Conservation (phyloP, 805 yeast species). For the Yarrowia alimentaria region DNA sequence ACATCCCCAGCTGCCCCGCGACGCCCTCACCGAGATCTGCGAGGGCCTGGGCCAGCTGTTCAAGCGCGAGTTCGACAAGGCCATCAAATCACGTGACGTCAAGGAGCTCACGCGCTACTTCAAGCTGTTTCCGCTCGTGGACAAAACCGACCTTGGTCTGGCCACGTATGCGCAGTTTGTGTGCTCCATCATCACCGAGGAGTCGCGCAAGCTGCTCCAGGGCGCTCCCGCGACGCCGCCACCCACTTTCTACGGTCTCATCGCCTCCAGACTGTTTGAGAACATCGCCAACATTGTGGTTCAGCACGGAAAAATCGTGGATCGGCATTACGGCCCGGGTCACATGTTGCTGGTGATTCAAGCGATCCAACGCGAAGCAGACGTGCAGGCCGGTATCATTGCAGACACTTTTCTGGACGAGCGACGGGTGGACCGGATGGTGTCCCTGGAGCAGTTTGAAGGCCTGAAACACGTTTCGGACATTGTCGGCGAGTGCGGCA, state of each 20-base stretch:
- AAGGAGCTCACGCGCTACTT: slow-evolving; percentile 73
- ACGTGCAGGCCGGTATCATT: slow-evolving; percentile 86
- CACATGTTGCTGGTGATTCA: slow-evolving; percentile 63
- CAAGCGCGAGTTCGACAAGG: slow-evolving; percentile 60
- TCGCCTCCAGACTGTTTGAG: slow-evolving; percentile 58
- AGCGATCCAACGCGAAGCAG: slow-evolving; percentile 81
- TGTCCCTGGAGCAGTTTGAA: slow-evolving; percentile 29
- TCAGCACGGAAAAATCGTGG: slow-evolving; percentile 81
- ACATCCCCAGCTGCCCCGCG: slow-evolving; percentile 73
- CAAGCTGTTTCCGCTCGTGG: slow-evolving; percentile 82
- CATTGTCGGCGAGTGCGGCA: slow-evolving; percentile 64
- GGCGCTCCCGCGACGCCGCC: slow-evolving; percentile 31
- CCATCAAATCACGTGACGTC: slow-evolving; percentile 65
- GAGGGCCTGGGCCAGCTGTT: slow-evolving; percentile 58
- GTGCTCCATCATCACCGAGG: slow-evolving; percentile 77
- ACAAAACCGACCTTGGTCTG: slow-evolving; percentile 67
- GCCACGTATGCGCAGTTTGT: slow-evolving; percentile 82
- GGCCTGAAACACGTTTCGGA: slow-evolving; percentile 67
- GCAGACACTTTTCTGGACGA: slow-evolving; percentile 82
- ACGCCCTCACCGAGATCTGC: slow-evolving; percentile 57
- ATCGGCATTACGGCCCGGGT: slow-evolving; percentile 63
- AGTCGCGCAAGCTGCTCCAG: slow-evolving; percentile 62
- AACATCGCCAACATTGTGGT: slow-evolving; percentile 78
- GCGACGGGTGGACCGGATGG: slow-evolving; percentile 42
- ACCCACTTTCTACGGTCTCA: slow-evolving; percentile 41